A percentile compares a stretch with the other conserved stretches of the same genome.
Conservation (phyloP, 495 filamentous ascomycete genomes). For the Xylaria acuta region DNA sequence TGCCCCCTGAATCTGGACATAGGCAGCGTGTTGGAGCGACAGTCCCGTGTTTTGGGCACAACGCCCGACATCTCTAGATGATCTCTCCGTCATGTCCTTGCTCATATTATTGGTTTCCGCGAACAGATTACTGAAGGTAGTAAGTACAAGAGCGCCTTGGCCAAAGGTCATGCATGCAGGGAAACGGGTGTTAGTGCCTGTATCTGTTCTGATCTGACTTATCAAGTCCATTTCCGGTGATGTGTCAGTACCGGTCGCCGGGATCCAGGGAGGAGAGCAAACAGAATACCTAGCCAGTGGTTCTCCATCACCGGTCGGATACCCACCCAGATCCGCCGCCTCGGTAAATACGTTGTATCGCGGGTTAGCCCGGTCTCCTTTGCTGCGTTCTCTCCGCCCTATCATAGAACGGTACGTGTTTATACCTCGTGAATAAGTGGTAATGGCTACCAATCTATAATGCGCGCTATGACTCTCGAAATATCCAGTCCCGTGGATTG, state of each 20-base stretch:
- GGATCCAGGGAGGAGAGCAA: background rate
- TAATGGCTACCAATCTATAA: background rate
- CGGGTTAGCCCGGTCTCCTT: background rate
- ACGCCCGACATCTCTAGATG: background rate
- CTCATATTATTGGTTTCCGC: background rate
- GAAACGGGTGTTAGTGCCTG: background rate
- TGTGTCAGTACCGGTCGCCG: background rate
- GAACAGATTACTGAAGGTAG: background rate
- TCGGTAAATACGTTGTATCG: conserved; percentile 8
- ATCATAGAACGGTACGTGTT: background rate
- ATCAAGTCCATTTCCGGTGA: conserved; percentile 2
- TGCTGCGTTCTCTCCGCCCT: background rate
- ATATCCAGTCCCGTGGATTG: conserved; percentile 1
- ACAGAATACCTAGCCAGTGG: background rate
- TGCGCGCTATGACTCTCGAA: background rate
- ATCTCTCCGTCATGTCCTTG: background rate
- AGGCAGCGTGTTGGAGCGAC: background rate
- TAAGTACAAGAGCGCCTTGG: background rate
- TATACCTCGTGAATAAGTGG: background rate
- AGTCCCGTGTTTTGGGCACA: background rate
- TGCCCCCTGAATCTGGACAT: background rate
- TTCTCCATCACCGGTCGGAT: background rate
- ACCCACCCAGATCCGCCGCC: background rate
- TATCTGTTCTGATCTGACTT: conserved; percentile 1
- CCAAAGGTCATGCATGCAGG: background rate